phyloP scores from a whole-genome alignment of 495 filamentous ascomycete genomes.

The Tuber aestivum region DNA sequence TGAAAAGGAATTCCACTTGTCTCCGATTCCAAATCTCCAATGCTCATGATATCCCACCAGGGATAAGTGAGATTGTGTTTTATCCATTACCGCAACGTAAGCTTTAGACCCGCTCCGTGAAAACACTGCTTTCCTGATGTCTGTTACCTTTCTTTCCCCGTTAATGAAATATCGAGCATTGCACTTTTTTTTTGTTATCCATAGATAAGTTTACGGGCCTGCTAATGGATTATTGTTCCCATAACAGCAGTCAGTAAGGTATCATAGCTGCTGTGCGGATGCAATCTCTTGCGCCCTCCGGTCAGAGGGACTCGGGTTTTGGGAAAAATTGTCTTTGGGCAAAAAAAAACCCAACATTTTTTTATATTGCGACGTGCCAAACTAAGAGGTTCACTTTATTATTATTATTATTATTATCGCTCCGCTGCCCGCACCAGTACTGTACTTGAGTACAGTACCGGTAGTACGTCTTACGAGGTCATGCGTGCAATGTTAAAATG shows the following conservation, averaged over 20 bases:
- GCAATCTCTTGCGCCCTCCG: not conserved
- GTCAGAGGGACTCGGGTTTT: not conserved
- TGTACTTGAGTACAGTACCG: no score
- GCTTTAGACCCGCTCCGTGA: not conserved
- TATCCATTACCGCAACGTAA: not conserved
- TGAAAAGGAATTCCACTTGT: not conserved
- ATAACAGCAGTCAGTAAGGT: not conserved
- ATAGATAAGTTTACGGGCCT: not conserved
- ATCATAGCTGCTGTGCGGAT: not conserved
- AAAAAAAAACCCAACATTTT: not conserved
- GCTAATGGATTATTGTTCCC: not conserved
- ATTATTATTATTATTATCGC: not conserved
- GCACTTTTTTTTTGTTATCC: not conserved
- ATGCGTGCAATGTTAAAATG: not conserved
- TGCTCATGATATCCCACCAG: not conserved
- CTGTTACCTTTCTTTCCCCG: not conserved
- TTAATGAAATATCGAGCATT: not conserved
- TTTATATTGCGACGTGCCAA: not conserved
- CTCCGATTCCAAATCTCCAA: not conserved
- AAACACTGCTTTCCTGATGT: not conserved
- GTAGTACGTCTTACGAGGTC: not conserved
- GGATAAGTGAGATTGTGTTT: not conserved
- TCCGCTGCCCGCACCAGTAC: not conserved
- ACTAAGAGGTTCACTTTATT: not conserved
- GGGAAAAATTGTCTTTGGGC: not conserved